These are phyloP conservation scores for Ogataea kodamae DNA, from an alignment of 805 yeast species.

Conservation along the genomic window DNA sequence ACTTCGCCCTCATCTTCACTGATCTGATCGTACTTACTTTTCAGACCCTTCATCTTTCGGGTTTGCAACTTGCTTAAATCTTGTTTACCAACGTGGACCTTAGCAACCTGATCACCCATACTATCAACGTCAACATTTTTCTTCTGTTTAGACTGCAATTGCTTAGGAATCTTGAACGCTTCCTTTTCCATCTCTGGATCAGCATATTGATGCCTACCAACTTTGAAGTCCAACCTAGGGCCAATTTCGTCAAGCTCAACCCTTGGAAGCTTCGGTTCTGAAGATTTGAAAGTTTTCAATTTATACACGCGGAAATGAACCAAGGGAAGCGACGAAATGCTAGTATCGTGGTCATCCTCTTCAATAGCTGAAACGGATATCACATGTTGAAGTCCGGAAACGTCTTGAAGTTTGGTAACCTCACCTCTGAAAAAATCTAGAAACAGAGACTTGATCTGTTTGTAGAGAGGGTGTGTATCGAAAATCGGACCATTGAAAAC, in stretches of 20 bases:
- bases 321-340: constrained; percentile 58
- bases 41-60: constrained; percentile 97
- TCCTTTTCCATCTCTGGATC: constrained; percentile 88
- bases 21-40: constrained; percentile 76
- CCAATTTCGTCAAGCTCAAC: constrained; percentile 94
- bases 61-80: constrained; percentile 89
- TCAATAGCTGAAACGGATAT: constrained; percentile 75
- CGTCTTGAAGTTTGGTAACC: constrained; percentile 77
- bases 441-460: constrained; percentile 82
- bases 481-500: constrained; percentile 89
- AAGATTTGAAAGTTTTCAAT: constrained; percentile 70
- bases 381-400: constrained; percentile 90
- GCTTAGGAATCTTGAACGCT: constrained; percentile 77
- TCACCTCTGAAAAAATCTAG: constrained; percentile 90
- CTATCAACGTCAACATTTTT: constrained; percentile 85
- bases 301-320: constrained; percentile 90
- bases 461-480: constrained; percentile 82
- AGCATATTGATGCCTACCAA: constrained; percentile 82
- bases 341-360: constrained; percentile 70
- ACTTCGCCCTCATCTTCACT: constrained; percentile 52
- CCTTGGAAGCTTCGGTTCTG: constrained; percentile 85
- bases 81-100: constrained; percentile 94
- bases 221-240: constrained; percentile 87
- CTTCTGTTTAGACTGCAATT: constrained; percentile 73
- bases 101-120: constrained; percentile 96